phyloP scores from a whole-genome alignment of 1,284 basidiomycete genomes.

The Boletellus sp. region DNA sequence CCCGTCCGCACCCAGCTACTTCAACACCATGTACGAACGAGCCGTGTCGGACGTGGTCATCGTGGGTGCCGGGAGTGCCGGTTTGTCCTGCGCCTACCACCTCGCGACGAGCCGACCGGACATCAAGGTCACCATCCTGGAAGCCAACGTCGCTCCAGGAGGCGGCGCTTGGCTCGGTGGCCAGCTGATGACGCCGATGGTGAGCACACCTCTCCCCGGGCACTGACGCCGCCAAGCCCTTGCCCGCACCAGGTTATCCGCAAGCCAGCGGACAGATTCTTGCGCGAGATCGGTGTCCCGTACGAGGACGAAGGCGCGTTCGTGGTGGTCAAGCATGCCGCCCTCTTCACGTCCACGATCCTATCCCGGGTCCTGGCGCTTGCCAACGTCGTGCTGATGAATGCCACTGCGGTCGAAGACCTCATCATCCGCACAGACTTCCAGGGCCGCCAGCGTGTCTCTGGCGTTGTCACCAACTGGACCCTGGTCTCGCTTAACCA shows the following conservation, averaged over 20 bases:
- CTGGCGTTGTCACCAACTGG: conserved; percentile 87
- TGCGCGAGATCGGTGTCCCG: conserved; percentile 69
- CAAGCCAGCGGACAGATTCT: conserved; percentile 77
- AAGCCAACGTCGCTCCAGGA: conserved; percentile 81
- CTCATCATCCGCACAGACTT: conserved; percentile 66
- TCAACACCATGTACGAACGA: conserved; percentile 69
- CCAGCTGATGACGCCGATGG: conserved; percentile 84
- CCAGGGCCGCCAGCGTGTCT: conserved; percentile 60
- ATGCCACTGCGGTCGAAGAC: conserved; percentile 77
- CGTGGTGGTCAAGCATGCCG: conserved; percentile 80
- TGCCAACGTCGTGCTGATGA: conserved; percentile 75
- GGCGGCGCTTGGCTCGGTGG: conserved; percentile 80
- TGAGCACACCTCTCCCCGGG: conserved; percentile 19
- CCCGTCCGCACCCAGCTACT: conserved; percentile 46
- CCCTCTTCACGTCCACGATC: conserved; percentile 78
- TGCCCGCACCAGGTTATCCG: conserved; percentile 56
- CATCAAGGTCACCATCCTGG: conserved; percentile 77
- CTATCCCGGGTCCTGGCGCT: conserved; percentile 70
- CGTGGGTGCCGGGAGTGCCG: conserved; percentile 78
- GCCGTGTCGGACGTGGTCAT: conserved; percentile 78
- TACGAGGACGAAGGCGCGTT: conserved; percentile 82
- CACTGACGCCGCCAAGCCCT: not conserved
- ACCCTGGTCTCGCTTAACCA: conserved; percentile 81
- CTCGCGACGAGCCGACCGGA: conserved; percentile 69
- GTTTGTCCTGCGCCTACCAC: conserved; percentile 76